phyloP scores from a whole-genome alignment of 2,329 filamentous ascomycete species.

The Alternaria longipes region DNA sequence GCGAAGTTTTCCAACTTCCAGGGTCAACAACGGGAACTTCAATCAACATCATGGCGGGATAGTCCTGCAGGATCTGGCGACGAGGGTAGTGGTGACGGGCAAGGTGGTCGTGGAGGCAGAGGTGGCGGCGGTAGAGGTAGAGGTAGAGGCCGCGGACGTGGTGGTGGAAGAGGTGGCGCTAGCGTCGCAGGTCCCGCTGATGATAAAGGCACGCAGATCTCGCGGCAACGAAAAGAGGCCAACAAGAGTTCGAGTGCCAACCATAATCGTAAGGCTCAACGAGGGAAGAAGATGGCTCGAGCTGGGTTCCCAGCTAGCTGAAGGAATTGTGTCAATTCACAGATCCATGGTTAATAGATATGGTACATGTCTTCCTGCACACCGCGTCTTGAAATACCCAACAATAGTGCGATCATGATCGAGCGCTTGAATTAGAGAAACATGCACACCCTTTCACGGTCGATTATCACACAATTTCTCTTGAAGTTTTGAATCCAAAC shows the following conservation, averaged over 20 bases:
- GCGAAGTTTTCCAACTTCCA: constrained; percentile 71
- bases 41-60: constrained; percentile 68
- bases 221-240: constrained; percentile 80
- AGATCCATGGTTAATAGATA: not conserved
- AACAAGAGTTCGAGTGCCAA: constrained; percentile 85
- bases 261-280: constrained; percentile 80
- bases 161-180: constrained; percentile 51
- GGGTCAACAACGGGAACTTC: constrained; percentile 72
- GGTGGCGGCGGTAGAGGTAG: constrained; percentile 48
- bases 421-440: not conserved
- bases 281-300: constrained; percentile 69
- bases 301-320: constrained; percentile 58
- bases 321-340: not conserved
- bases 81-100: constrained; percentile 56
- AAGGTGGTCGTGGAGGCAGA: constrained; percentile 61
- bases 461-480: not conserved
- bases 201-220: constrained; percentile 75
- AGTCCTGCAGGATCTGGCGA: constrained; percentile 64
- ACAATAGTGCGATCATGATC: not conserved
- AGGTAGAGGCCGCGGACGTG: constrained; percentile 46
- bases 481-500: not conserved
- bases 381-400: not conserved
- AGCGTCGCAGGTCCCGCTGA: constrained; percentile 71
- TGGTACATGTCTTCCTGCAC: not conserved
- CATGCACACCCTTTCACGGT: not conserved